Evolutionary conservation across 164 flowering plant genomes (phyloP).

Genomic region (Brasenia schreberi): DNA sequence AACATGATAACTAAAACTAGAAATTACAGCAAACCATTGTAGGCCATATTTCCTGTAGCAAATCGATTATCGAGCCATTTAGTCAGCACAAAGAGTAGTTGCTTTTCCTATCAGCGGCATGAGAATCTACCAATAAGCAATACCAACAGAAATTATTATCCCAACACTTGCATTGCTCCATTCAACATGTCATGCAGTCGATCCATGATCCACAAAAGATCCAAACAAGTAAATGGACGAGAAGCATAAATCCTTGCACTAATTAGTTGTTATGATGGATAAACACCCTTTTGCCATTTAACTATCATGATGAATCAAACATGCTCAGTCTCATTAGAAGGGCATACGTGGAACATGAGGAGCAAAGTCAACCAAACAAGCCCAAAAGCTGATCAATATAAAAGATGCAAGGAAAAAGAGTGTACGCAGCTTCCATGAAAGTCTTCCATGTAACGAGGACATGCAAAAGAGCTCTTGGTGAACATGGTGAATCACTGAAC

Average conservation of each 20-base stretch:
- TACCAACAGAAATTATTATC: not conserved
- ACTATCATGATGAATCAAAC: not conserved
- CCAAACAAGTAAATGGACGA: not conserved
- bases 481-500: not conserved
- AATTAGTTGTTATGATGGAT: not conserved
- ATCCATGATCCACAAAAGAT: not conserved
- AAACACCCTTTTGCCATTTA: not conserved
- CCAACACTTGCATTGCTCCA: not conserved
- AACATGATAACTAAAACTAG: too few species aligned
- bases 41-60: too few species aligned
- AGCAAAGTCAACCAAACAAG: not conserved
- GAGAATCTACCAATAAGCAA: not conserved
- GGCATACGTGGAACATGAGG: not conserved
- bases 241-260: not conserved
- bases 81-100: too few species aligned
- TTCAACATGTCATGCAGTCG: not conserved
- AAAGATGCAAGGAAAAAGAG: not conserved
- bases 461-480: not conserved
- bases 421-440: not conserved
- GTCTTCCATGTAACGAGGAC: not conserved
- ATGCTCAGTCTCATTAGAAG: not conserved
- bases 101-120: too few species aligned
- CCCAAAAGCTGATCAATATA: not conserved
- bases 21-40: too few species aligned
- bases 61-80: too few species aligned